Percentiles rank a stretch among this genome's conserved stretches.
Conservation (phyloP, 495 filamentous ascomycete genomes). For the Annulohypoxylon stygium region DNA sequence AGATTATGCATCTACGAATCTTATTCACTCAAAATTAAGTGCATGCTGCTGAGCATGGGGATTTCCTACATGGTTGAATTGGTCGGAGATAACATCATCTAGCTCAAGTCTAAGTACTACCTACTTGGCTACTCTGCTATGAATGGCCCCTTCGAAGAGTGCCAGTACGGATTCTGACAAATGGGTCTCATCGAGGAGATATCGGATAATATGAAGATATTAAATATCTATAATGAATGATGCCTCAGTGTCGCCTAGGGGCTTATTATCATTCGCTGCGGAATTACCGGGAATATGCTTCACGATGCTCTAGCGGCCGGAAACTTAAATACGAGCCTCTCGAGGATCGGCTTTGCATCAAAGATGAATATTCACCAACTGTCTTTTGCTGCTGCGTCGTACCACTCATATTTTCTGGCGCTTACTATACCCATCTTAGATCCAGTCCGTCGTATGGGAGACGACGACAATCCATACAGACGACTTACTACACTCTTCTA, state of each 20-base stretch:
- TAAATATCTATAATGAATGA: not conserved
- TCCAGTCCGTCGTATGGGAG: not conserved
- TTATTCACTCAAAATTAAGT: not conserved
- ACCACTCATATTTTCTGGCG: not conserved
- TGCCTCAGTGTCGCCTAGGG: not conserved
- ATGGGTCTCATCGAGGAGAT: not conserved
- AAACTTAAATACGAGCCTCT: too few relatives aligned
- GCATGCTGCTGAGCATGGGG: not conserved
- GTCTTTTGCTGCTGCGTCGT: too few relatives aligned
- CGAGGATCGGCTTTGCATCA: not conserved
- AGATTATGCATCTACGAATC: not conserved
- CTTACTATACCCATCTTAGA: not conserved
- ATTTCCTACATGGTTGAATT: not conserved
- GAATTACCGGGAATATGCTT: too few relatives aligned
- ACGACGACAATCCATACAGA: not conserved
- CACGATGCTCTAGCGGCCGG: too few relatives aligned
- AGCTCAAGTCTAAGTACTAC: not conserved
- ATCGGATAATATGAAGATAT: not conserved
- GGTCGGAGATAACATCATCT: not conserved
- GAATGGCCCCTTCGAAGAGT: too few relatives aligned
- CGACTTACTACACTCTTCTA: not conserved
- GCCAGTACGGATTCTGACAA: not conserved
- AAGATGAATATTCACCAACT: not conserved
- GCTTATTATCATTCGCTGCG: not conserved
- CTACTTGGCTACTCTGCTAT: not conserved